Percentiles rank a stretch among this genome's conserved stretches.
phyloP scores from a whole-genome alignment of 108 stramenopile species.

The Poteriospumella lacustris region DNA sequence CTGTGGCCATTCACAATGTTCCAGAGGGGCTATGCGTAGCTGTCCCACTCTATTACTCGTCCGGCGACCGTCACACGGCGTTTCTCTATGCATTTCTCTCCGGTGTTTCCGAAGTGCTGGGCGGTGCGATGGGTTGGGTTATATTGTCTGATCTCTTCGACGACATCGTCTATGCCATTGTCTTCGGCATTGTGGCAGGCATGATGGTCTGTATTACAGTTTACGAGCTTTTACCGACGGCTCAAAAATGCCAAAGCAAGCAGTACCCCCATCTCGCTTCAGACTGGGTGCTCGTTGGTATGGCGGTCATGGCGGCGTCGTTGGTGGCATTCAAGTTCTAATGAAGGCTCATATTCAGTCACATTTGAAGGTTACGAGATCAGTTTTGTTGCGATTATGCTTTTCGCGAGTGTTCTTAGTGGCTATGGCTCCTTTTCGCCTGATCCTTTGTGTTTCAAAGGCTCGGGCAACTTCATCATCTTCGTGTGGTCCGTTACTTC shows the following conservation, averaged over 20 bases:
- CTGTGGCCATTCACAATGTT: constrained; percentile 80
- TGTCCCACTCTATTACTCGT: constrained; percentile 78
- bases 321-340: constrained; percentile 63
- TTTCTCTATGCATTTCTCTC: constrained; percentile 68
- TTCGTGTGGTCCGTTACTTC: too few species aligned
- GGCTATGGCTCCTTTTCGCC: too few species aligned
- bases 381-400: too few species aligned
- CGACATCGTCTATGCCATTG: constrained; percentile 57
- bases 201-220: constrained; percentile 81
- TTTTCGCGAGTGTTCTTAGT: too few species aligned
- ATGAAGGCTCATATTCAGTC: too few species aligned
- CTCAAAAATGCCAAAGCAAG: too few species aligned
- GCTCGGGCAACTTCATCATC: too few species aligned
- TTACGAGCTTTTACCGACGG: constrained; percentile 83
- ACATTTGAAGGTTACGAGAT: too few species aligned
- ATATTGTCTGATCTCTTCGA: constrained; percentile 54
- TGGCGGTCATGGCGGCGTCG: constrained; percentile 82
- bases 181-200: constrained; percentile 77
- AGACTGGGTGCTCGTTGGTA: constrained; percentile 70
- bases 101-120: constrained; percentile 70
- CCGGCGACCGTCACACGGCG: constrained; percentile 69
- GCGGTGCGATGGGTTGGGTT: constrained; percentile 66
- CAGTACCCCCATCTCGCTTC: constrained; percentile 81
- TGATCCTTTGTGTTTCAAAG: too few species aligned
- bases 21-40: constrained; percentile 80